These are phyloP conservation scores for Peronospora farinosa DNA, from an alignment of 352 stramenopile genomes.

Conservation along the genomic window DNA sequence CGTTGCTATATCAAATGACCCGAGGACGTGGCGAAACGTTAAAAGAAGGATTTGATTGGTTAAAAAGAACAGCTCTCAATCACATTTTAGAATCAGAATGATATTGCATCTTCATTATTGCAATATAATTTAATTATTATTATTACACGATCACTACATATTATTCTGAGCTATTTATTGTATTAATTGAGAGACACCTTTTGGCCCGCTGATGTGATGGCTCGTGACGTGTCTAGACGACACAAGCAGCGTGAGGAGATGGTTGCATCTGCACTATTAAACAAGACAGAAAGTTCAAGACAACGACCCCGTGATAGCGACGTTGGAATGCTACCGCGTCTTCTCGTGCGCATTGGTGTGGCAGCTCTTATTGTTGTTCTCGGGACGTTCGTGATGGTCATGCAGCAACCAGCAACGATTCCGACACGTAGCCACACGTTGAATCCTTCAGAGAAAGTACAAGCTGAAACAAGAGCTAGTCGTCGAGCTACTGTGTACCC, in stretches of 20 bases:
- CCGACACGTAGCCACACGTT: slow-evolving; percentile 1
- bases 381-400: slow-evolving; percentile 16
- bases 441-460: slow-evolving; percentile 12
- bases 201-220: slow-evolving; percentile 18
- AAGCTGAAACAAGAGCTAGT: slow-evolving; percentile 12
- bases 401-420: slow-evolving; percentile 5
- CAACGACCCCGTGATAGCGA: slow-evolving; percentile 5
- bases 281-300: slow-evolving; percentile 4
- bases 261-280: slow-evolving; percentile 9
- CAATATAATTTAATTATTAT: no score
- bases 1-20: not conserved
- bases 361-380: slow-evolving; percentile 24
- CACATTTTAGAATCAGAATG: no score
- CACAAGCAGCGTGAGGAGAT: slow-evolving; percentile 4
- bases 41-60: not conserved
- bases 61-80: no score
- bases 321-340: slow-evolving; percentile 23
- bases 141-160: no score
- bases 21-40: slow-evolving; percentile 11
- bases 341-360: slow-evolving; percentile 33
- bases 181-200: slow-evolving; percentile 10
- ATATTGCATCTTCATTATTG: no score
- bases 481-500: slow-evolving; percentile 13
- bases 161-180: no score
- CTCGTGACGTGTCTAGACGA: slow-evolving; percentile 18